Base-by-base conservation (phyloP, 345 rosid genomes). In the Melastoma malabathricum region DNA sequence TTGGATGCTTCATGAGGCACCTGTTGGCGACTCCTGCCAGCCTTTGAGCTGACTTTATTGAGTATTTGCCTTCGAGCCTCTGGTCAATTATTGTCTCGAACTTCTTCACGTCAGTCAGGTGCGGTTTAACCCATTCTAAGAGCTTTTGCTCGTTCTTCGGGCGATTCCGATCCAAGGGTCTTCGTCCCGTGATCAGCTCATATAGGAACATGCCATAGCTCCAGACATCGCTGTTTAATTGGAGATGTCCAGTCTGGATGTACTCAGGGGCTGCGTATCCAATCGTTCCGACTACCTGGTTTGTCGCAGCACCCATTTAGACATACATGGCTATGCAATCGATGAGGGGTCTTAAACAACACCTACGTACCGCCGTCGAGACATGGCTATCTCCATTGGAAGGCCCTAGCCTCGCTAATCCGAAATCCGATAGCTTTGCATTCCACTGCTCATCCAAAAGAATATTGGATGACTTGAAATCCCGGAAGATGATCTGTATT, bases 221-320 rank as follows among this genome's bases (percentile, higher is more conserved):
- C 96, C 95, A 92, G 13, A 86, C 94, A 43, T 86, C 96, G 58
- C 81, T 86, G 51, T 82, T 92, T 14, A 75, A 56, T 3, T 96
- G 80, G 45, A 92, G 87, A 31, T 74, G 93, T 23, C 98, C 95
- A 0, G 96, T 92, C 61, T 75, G 89, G 34, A 86, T 64, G 66
- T 86, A 86, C 57, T 86, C 98, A 0, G 96, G 96, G 1, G 96
- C 98, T 60, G 96, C 95, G 60, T 92, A 92, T 50, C 96, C 98
- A 14, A 86, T 84, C 8, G 96, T 92, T 54, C 96, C 96, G 6
- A 84, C 98, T 25, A 84, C 84, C 97, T 81, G 77, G 47, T 44
- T 34, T 43, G 10, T 51, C 25, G 61, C 38, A 50, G 54, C 25
- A 22, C 25, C 25, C 25, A 46, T 31, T 31, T 5, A 31, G 10